Evolutionary conservation across 2,329 filamentous ascomycete genomes (phyloP), one percentile per base, ranked within the genome.

Genomic region (Penicillium sp.): DNA sequence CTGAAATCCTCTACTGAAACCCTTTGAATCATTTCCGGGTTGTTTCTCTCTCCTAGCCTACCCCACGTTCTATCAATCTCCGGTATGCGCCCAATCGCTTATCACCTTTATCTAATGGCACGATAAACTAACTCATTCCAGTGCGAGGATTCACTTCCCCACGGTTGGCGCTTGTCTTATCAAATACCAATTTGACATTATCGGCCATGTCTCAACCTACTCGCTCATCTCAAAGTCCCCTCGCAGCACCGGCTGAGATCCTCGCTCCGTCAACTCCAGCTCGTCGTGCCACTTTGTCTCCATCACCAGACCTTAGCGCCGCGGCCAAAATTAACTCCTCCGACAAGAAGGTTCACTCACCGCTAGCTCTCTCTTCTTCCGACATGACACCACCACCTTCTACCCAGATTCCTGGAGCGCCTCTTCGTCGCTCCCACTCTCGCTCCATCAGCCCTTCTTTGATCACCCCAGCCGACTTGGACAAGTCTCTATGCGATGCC

Each of bases 381-480:
- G 71, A 76, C 37, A 82, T 86, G 74, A 87, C 85, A 12, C 84
- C 85, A 12, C 85, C 85, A 23, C 85, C 84, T 9, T 87, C 85
- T 2, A 82, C 83, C 2, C 85, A 87, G 65, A 67, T 81, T 7
- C 77, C 79, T 51, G 66, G 70, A 54, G 75, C 71, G 63, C 75
- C 71, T 51, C 68, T 68, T 54, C 71, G 78, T 27, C 77, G 67
- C 26, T 72, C 73, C 45, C 66, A 68, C 52, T 73, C 73, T 6
- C 62, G 61, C 42, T 66, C 63, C 12, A 53, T 60, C 27, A 68
- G 67, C 47, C 66, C 69, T 18, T 65, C 69, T 53, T 65, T 75
- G 31, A 67, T 64, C 31, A 75, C 83, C 11, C 82, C 82, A 11
- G 81, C 82, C 18, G 74, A 81, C 49, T 62, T 77, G 47, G 72